Evolutionary conservation across 352 stramenopile genomes (phyloP).

Genomic region (Globisporangium alternatum): DNA sequence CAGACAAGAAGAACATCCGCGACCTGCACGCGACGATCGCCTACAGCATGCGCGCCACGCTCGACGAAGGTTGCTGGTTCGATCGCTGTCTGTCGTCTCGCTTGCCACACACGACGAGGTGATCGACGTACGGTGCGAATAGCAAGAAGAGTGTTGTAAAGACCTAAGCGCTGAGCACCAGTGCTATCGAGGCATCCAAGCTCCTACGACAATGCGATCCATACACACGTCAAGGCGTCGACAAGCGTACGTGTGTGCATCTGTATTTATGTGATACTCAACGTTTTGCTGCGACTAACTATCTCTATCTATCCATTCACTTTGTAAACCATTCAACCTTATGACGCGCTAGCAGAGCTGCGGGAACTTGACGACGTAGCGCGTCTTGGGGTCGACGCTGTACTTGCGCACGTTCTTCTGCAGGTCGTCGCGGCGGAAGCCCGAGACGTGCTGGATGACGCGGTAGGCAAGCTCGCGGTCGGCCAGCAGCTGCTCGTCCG

Average conservation of each 20-base stretch:
- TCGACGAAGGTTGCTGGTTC: constrained; percentile 12
- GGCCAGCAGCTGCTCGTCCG: constrained; percentile 67
- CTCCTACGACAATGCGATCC: no score
- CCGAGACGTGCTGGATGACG: constrained; percentile 72
- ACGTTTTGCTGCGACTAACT: no score
- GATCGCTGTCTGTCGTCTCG: neutral
- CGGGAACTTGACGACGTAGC: constrained; percentile 79
- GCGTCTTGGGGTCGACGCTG: constrained; percentile 66
- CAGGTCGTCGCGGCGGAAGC: constrained; percentile 67
- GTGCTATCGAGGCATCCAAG: no score
- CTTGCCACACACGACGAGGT: no score
- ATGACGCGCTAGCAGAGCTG: constrained; percentile 32
- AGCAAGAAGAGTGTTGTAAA: no score
- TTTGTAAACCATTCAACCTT: neutral
- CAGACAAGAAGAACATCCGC: neutral
- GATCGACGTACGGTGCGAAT: no score
- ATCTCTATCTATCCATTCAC: no score
- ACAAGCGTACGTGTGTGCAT: no score
- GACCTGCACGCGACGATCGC: constrained; percentile 14
- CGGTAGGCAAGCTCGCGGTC: constrained; percentile 78
- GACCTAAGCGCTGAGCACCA: no score
- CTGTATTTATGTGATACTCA: no score
- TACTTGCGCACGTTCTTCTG: constrained; percentile 86
- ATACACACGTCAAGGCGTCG: no score
- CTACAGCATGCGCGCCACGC: constrained; percentile 10